phyloP scores from a whole-genome alignment of 352 stramenopile genomes.

The Phytophthora constricta region DNA sequence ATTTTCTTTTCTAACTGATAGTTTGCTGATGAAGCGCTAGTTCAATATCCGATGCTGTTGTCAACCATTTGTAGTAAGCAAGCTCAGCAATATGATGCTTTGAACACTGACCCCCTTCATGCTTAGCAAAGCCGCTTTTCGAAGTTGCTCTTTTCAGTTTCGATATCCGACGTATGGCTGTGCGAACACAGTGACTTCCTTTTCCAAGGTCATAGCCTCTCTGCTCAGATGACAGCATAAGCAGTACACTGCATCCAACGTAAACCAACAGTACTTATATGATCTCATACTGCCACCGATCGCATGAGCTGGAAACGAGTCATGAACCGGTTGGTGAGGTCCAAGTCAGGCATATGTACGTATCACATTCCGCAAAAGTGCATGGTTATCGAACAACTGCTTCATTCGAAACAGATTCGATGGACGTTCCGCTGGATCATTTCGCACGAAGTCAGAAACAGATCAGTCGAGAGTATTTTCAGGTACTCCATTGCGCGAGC shows the following conservation, averaged over 20 bases:
- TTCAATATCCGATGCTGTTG: no score
- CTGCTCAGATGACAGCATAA: not conserved
- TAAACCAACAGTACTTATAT: not conserved
- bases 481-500: no score
- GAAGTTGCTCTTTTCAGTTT: constrained; percentile 1
- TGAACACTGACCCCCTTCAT: not conserved
- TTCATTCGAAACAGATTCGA: no score
- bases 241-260: not conserved
- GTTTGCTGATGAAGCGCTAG: no score
- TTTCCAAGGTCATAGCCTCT: not conserved
- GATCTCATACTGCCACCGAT: not conserved
- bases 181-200: not conserved
- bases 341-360: not conserved
- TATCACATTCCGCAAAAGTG: not conserved
- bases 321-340: not conserved
- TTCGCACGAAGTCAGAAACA: no score
- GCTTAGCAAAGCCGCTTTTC: constrained; percentile 1
- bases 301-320: no score
- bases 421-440: no score
- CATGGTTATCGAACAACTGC: not conserved
- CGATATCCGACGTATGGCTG: not conserved
- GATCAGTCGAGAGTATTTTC: no score
- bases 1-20: no score
- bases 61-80: no score
- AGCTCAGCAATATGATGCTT: not conserved